Percentiles rank a stretch among this genome's conserved stretches.
These are phyloP conservation scores for Lolium rigidum DNA, from an alignment of 176 grass and related monocot genomes.

Conservation along the genomic window DNA sequence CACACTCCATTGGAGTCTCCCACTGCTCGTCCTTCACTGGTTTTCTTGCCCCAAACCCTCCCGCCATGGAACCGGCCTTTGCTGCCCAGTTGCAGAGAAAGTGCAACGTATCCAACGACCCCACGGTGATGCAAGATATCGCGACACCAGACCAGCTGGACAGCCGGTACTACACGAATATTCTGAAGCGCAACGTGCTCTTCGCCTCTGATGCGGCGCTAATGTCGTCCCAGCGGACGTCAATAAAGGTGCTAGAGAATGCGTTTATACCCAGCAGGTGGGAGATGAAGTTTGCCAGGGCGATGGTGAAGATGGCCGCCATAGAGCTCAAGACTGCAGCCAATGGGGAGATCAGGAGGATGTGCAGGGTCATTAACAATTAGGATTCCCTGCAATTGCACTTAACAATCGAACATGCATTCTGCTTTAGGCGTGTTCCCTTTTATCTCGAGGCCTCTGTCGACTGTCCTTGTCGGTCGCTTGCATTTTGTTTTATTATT, in stretches of 20 bases:
- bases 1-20: constrained; percentile 52
- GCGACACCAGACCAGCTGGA: constrained; percentile 38
- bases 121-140: constrained; percentile 43
- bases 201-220: constrained; percentile 57
- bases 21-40: constrained; percentile 63
- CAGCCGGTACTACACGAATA: constrained; percentile 54
- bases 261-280: not conserved
- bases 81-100: not conserved
- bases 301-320: constrained; percentile 50
- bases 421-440: not conserved
- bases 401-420: not conserved
- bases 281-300: constrained; percentile 40
- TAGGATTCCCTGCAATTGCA: not conserved
- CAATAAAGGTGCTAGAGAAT: not conserved
- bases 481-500: not conserved
- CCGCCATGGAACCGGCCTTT: constrained; percentile 34
- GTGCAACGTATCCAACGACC: constrained; percentile 41
- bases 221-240: not conserved
- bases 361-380: constrained; percentile 39
- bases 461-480: not conserved
- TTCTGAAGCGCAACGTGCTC: constrained; percentile 13
- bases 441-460: not conserved
- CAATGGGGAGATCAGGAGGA: constrained; percentile 50
- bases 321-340: constrained; percentile 45
- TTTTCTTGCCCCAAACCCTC: constrained; percentile 27